phyloP scores from a whole-genome alignment of 495 filamentous ascomycete genomes.

The Lepidopterella palustris region DNA sequence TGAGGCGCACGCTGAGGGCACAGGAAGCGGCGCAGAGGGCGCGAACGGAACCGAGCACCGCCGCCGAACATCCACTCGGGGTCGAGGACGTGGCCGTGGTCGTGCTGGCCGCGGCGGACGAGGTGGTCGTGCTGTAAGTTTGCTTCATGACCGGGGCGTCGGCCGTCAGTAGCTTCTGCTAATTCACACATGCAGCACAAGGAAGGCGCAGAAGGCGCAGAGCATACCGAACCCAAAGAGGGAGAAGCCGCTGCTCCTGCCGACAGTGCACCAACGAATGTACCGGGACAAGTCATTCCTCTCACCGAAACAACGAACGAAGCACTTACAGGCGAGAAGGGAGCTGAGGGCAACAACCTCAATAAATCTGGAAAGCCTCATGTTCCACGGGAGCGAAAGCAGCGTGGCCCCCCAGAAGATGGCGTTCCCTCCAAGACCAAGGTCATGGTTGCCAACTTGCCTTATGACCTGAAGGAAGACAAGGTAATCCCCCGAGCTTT shows the following conservation, averaged over 20 bases:
- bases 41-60: slow-evolving; percentile 59
- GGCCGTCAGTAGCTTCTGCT: not conserved
- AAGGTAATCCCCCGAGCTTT: slow-evolving; percentile 55
- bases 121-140: slow-evolving; percentile 66
- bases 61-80: slow-evolving; percentile 36
- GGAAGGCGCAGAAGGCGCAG: slow-evolving; percentile 30
- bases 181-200: slow-evolving; percentile 12
- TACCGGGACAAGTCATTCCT: slow-evolving; percentile 49
- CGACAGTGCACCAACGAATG: slow-evolving; percentile 46
- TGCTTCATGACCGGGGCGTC: slow-evolving; percentile 4
- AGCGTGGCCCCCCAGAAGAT: slow-evolving; percentile 95
- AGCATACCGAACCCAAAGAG: slow-evolving; percentile 17
- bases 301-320: slow-evolving; percentile 57
- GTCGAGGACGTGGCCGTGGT: slow-evolving; percentile 45
- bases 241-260: slow-evolving; percentile 34
- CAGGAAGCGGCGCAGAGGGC: slow-evolving; percentile 52
- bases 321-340: slow-evolving; percentile 45
- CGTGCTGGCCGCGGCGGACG: slow-evolving; percentile 77
- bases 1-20: slow-evolving; percentile 67
- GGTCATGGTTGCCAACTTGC: slow-evolving; percentile 99
- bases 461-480: slow-evolving; percentile 95
- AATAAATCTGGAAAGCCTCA: slow-evolving; percentile 43
- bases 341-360: slow-evolving; percentile 38
- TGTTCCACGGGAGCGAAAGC: slow-evolving; percentile 53
- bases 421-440: slow-evolving; percentile 98